Percentiles rank a stretch among this genome's conserved stretches.
Evolutionary conservation across 345 rosid species (phyloP).

Genomic region (Capsella bursapastoris): DNA sequence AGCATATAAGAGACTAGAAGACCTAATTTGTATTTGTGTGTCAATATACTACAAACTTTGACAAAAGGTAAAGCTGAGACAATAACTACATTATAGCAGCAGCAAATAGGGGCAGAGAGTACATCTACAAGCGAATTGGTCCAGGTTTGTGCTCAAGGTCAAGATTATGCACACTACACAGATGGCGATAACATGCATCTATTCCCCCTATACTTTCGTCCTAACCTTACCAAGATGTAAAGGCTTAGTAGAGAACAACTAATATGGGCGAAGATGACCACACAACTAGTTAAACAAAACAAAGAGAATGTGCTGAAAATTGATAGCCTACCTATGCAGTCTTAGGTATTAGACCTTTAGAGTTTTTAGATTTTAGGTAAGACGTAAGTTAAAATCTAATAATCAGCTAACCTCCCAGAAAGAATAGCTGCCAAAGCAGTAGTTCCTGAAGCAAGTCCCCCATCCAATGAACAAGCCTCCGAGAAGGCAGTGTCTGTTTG

Average conservation of each 20-base stretch:
- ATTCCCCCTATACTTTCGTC: background rate
- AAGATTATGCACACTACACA: background rate
- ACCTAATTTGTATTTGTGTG: background rate
- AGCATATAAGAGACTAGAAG: slow-evolving; percentile 5
- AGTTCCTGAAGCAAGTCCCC: slow-evolving; percentile 81
- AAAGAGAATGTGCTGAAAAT: slow-evolving; percentile 1
- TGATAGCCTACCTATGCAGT: slow-evolving; percentile 17
- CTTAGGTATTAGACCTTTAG: background rate
- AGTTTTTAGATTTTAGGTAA: background rate
- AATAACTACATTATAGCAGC: slow-evolving; percentile 3
- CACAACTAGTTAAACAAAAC: background rate
- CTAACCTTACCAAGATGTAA: background rate
- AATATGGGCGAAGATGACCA: background rate
- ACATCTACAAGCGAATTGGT: background rate
- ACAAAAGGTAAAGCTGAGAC: slow-evolving; percentile 1
- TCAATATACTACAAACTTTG: slow-evolving; percentile 12
- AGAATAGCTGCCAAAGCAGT: slow-evolving; percentile 87
- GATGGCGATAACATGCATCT: slow-evolving; percentile 1
- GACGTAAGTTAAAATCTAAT: background rate
- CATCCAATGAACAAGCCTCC: slow-evolving; percentile 67
- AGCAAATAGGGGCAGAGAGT: background rate
- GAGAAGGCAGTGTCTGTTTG: slow-evolving; percentile 87
- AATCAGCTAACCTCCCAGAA: slow-evolving; percentile 63
- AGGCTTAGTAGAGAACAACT: slow-evolving; percentile 6
- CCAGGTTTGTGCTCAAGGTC: slow-evolving; percentile 3